Evolutionary conservation across 1,139 yeast species (phyloP).

Genomic region (Fermentozyma sake): DNA sequence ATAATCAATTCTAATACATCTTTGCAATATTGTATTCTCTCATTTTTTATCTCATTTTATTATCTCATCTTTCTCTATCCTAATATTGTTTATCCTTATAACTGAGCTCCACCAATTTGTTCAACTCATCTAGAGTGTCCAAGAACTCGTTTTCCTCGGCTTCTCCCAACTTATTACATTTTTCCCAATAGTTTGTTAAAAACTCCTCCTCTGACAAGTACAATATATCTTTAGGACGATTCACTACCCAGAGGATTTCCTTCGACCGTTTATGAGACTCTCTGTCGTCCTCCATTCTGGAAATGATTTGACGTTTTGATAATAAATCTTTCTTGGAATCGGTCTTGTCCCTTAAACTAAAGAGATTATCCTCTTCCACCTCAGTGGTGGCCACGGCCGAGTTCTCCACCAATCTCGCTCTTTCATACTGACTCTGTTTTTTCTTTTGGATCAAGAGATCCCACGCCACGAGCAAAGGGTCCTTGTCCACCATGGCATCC

Average conservation of each 20-base stretch:
- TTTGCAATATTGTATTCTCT: not conserved
- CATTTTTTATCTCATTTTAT: not conserved
- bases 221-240: slow-evolving; percentile 37
- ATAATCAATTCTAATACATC: too few species aligned
- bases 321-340: slow-evolving; percentile 22
- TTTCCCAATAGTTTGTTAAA: slow-evolving; percentile 52
- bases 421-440: slow-evolving; percentile 48
- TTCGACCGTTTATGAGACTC: slow-evolving; percentile 78
- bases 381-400: slow-evolving; percentile 16
- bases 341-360: slow-evolving; percentile 24
- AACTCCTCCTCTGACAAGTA: slow-evolving; percentile 54
- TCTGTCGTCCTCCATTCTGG: slow-evolving; percentile 82
- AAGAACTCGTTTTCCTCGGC: slow-evolving; percentile 41
- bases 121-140: slow-evolving; percentile 51
- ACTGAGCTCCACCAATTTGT: slow-evolving; percentile 43
- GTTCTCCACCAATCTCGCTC: slow-evolving; percentile 33
- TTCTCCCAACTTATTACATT: slow-evolving; percentile 39
- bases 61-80: not conserved
- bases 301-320: slow-evolving; percentile 54
- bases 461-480: slow-evolving; percentile 45
- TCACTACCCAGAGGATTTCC: slow-evolving; percentile 70
- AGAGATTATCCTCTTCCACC: slow-evolving; percentile 27
- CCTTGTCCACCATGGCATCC: slow-evolving; percentile 14
- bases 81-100: slow-evolving; percentile 35
- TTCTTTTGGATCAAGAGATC: slow-evolving; percentile 42